Base-by-base conservation (phyloP, 495 filamentous ascomycete species). In the Podospora pseudoanserina region DNA sequence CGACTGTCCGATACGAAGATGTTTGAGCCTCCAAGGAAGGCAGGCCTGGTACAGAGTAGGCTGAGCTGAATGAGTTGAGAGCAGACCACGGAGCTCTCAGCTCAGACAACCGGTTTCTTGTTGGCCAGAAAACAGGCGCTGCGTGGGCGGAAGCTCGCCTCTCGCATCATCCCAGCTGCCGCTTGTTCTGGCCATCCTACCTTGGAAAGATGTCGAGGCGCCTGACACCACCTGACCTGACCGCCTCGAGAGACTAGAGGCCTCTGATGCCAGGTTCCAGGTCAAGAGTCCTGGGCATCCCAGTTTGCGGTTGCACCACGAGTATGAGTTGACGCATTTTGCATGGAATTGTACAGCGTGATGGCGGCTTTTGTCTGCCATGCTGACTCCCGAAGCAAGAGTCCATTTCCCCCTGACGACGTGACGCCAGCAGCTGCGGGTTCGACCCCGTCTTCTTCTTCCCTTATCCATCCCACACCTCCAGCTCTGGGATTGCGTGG, bases 401-500 rank as follows among this genome's bases (percentile, higher is more conserved):
- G 15, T 49, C 9, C 39, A 11, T 49, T 49, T 49, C 11, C 61
- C 61, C 32, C 32, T 63, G 61, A 63, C 61, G 61, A 49, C 61
- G 53, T 53, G 61, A 63, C 61, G 61, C 61, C 61, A 39, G 39
- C 39, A 49, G 30, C 32, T 63, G 32, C 28, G 16, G 30, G 19
- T 11, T 32, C 2, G 18, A 39, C 18, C 28, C 60, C 61, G 30
- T 49, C 18, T 39, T 19, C 18, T 39, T 19, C 55, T 63, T 63
- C 32, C 19, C 30, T 63, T 44, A 49, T 53, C 61, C 61, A 63
- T 63, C 61, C 61, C 61, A 63, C 61, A 32, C 61, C 61, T 63
- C 61, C 61, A 63, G 61, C 61, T 63, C 61, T n/a, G 61, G 61
- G 61, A n/a, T 32, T 44, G 13, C 30, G 27, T 30, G 28, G 61